Evolutionary conservation across 257 asterid species (phyloP), one percentile per base, ranked within the genome.

Genomic region (Dorcoceras hygrometricum): DNA sequence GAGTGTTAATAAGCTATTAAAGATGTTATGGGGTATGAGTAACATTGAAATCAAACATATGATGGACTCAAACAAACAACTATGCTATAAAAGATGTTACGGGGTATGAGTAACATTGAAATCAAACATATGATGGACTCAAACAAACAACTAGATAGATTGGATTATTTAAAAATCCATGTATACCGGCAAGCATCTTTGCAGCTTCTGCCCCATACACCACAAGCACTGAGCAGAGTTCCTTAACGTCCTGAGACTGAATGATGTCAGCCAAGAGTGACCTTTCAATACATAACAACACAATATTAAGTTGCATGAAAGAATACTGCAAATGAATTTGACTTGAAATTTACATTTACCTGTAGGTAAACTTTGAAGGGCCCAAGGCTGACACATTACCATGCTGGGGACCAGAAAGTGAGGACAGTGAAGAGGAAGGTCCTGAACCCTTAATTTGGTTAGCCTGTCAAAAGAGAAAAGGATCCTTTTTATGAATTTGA

Each of bases 141-240:
- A 46, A 46, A 46, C 18, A 46, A 46, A 46, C 8, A 20, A 59
- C 23, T 10, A 43, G 28, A 6, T 54, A 29, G 46, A 28, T 46
- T n/a, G 46, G 66, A 54, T 25, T 48, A 14, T 34, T 57, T 20
- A 57, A 63, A 71, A 66, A 57, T 8, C 32, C 64, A 69, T 59
- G 34, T 27, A 46, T 82, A 94, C 99, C 99, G 81, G 84, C 91
- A 81, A 94, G 82, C 86, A 88, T 76, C 78, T 74, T 88, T 25
- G 95, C 96, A 55, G 99, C 89, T 84, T 94, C 96, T 59, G 83
- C 87, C 12, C 97, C 83, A 80, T 84, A 84, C 53, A 91, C 88
- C 57, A 85, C 97, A 74, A 94, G 88, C 73, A 94, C 95, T 28
- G 99, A 94, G 81, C 99, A 94, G 70, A 94, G 90, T 75, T 90